Base-by-base conservation (phyloP, 495 filamentous ascomycete species). In the Trichoderma virens region DNA sequence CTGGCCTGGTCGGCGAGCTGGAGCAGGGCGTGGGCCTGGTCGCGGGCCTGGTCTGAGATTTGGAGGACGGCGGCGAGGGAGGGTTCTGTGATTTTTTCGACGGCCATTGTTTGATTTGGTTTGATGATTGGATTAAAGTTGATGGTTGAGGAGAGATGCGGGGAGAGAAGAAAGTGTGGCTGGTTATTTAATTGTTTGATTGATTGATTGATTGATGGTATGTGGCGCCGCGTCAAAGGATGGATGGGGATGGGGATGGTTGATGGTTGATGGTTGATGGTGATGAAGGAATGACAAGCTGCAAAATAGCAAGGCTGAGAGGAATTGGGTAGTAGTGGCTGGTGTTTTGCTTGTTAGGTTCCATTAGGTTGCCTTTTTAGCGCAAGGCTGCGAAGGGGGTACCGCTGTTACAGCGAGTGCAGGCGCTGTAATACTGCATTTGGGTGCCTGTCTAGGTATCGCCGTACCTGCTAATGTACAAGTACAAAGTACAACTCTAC, bases 11-110 rank as follows among this genome's bases (percentile, higher is more conserved):
- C 80, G 61, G 88, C 64, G 30, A 83, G 68, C 35, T 87, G 78
- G 60, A 95, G 81, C 31, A 96, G 82, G n/a, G 78, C 79, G 65
- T 88, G 78, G 65, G 88, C 90, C 73, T 90, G 87, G 43, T 83
- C 74, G 47, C 87, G 85, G 13, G 89, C 84, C 60, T 86, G 82
- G 59, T 82, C 80, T 45, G 86, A 88, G 43, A 85, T 79, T 25
- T 83, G 76, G 20, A 94, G 80, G 64, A 91, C 89, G 27, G 85
- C 81, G 62, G 79, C 73, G 31, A 94, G 83, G 59, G 81, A 82
- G 18, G 85, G 76, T 70, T 92, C 88, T 9, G 84, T 83, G 64
- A 89, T 82, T 38, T 84, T 80, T 69, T 81, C 74, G 60, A 71
- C 69, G 45, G 73, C 67, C 78, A 81, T 81, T 18, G 68, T 64